phyloP scores from a whole-genome alignment of 768 basidiomycete genomes.

The Tephrocybe sp. region DNA sequence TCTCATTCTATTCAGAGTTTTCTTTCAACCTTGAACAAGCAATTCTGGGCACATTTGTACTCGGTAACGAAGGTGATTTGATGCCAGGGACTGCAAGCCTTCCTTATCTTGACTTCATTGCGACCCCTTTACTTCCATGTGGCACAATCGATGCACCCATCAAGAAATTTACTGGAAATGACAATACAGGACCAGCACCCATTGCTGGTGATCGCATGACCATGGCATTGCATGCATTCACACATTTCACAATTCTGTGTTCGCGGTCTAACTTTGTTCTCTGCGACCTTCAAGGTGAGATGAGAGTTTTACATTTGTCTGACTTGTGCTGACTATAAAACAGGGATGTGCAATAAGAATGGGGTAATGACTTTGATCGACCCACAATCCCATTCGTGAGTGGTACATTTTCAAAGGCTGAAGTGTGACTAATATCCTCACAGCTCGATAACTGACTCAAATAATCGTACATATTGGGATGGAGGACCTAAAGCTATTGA shows the following conservation, averaged over 20 bases:
- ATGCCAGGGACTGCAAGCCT: too few relatives aligned
- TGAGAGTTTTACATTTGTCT: neutral
- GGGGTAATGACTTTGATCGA: conserved; percentile 9
- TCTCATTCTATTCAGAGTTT: conserved; percentile 1
- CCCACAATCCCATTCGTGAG: conserved; percentile 10
- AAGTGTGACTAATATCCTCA: neutral
- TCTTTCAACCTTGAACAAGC: conserved; percentile 10
- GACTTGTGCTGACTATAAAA: neutral
- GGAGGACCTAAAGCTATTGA: conserved; percentile 6
- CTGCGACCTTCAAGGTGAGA: conserved; percentile 10
- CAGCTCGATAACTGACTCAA: conserved; percentile 1
- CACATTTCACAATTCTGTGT: conserved; percentile 14
- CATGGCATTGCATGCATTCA: conserved; percentile 20
- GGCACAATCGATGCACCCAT: conserved; percentile 8
- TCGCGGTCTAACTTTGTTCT: conserved; percentile 10
- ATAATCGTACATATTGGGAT: conserved; percentile 7
- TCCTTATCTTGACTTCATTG: conserved; percentile 14
- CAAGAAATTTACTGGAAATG: conserved; percentile 21
- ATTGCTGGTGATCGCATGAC: conserved; percentile 7
- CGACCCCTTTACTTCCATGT: conserved; percentile 17
- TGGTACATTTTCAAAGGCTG: too few relatives aligned
- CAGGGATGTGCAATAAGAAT: conserved; percentile 7
- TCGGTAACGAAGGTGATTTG: neutral
- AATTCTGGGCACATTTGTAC: conserved; percentile 8
- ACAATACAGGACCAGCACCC: conserved; percentile 16